Evolutionary conservation across 257 asterid species (phyloP).

Genomic region (Solanum paucissectum): DNA sequence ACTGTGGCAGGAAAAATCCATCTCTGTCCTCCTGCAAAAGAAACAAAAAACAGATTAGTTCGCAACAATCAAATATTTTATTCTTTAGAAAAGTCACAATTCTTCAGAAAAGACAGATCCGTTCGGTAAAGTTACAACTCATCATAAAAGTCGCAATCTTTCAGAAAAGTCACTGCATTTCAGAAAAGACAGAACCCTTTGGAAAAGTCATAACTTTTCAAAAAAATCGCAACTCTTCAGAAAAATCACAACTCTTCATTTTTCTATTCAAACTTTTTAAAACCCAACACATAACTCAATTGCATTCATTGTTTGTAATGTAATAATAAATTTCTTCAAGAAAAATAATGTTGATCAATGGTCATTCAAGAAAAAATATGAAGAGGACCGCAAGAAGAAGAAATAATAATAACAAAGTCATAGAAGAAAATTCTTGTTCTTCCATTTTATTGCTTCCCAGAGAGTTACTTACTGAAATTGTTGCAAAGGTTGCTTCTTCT

Average conservation of each 20-base stretch:
- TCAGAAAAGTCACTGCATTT: accelerated
- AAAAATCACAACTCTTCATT: background rate
- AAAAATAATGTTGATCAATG: too few species aligned
- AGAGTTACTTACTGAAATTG: background rate
- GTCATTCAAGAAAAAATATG: background rate
- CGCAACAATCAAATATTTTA: background rate
- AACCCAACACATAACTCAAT: background rate
- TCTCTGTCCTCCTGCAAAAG: background rate
- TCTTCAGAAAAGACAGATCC: background rate
- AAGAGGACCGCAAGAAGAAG: background rate
- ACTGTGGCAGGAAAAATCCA: constrained; percentile 18
- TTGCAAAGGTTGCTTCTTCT: background rate
- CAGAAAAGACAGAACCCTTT: background rate
- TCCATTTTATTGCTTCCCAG: background rate
- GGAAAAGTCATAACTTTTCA: too few species aligned
- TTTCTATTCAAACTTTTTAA: background rate
- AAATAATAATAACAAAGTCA: background rate
- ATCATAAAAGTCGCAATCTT: too few species aligned
- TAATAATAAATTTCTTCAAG: background rate
- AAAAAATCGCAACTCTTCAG: too few species aligned
- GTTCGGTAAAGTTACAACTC: too few species aligned
- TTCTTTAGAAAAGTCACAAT: background rate
- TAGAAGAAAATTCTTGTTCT: background rate
- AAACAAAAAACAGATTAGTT: background rate
- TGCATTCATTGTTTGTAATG: background rate